Evolutionary conservation across 192 early-diverging fungal genomes (phyloP).

Genomic region (Podila epicladia): DNA sequence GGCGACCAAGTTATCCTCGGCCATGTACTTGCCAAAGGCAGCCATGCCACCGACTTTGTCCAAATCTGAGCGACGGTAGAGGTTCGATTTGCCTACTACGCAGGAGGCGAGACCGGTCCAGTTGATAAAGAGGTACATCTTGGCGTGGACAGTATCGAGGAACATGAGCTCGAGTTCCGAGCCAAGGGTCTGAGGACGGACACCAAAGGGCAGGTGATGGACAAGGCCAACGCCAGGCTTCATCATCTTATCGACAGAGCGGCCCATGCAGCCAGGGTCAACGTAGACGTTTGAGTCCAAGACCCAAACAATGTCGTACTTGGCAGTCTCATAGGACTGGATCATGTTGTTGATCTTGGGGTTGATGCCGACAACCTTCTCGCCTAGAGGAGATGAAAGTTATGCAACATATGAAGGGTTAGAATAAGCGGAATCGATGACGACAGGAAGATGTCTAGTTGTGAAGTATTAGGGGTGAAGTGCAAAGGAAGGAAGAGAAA

Average conservation of each 20-base stretch:
- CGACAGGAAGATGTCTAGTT: no score
- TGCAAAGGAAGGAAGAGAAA: no score
- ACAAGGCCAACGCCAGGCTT: conserved; percentile 86
- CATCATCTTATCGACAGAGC: conserved; percentile 83
- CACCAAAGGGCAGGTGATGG: conserved; percentile 93
- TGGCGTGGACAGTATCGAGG: conserved; percentile 91
- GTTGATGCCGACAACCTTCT: conserved; percentile 83
- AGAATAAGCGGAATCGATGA: no score
- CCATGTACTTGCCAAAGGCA: conserved; percentile 90
- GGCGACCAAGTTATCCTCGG: conserved; percentile 96
- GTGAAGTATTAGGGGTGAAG: no score
- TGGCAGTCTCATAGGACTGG: conserved; percentile 77
- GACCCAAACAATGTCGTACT: conserved; percentile 94
- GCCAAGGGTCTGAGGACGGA: conserved; percentile 75
- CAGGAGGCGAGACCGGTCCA: conserved; percentile 84
- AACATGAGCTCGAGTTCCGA: conserved; percentile 88
- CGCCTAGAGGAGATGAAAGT: conserved; percentile 55
- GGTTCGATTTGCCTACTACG: conserved; percentile 94
- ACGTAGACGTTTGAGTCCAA: conserved; percentile 92
- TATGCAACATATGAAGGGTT: background rate
- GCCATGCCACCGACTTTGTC: conserved; percentile 83
- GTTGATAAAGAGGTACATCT: conserved; percentile 97
- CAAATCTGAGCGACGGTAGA: conserved; percentile 88
- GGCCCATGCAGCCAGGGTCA: conserved; percentile 77
- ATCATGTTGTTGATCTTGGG: conserved; percentile 98